A percentile compares a stretch with the other conserved stretches of the same genome.
Evolutionary conservation across 75 land plant genomes (phyloP).

Genomic region (Pinus tabuliformis): DNA sequence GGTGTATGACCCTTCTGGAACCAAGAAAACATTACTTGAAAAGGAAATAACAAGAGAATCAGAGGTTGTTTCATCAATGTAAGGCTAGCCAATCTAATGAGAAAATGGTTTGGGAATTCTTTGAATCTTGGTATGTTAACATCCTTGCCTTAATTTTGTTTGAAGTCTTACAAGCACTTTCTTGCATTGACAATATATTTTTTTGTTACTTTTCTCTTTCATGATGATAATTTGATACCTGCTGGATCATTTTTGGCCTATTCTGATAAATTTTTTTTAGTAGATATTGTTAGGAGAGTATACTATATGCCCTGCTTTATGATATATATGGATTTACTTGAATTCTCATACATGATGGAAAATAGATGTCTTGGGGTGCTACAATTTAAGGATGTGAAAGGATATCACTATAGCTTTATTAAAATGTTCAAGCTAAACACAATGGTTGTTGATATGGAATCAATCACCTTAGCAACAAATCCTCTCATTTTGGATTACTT

Average conservation of each 20-base stretch:
- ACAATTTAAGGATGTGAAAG: not conserved
- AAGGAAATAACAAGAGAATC: conserved; percentile 88
- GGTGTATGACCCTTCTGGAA: conserved; percentile 96
- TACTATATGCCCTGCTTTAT: too few relatives aligned
- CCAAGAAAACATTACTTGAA: conserved; percentile 95
- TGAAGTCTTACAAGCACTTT: not conserved
- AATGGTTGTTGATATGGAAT: not conserved
- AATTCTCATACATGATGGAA: not conserved
- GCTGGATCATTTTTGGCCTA: not conserved
- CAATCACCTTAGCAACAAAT: too few relatives aligned
- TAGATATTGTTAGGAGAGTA: too few relatives aligned
- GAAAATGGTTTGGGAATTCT: conserved; percentile 99
- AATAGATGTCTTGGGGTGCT: not conserved
- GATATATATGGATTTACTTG: not conserved
- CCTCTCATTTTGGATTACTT: too few relatives aligned
- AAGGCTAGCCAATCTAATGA: conserved; percentile 85
- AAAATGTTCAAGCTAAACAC: not conserved
- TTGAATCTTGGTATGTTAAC: conserved; percentile 79
- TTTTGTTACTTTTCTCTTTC: not conserved
- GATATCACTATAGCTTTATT: not conserved
- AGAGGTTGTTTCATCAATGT: conserved; percentile 91
- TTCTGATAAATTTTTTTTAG: too few relatives aligned
- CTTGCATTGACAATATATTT: not conserved
- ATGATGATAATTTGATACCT: not conserved
- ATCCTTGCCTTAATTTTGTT: not conserved